Conservation (phyloP, 495 filamentous ascomycete species). For the Aspergillus saccharolyticus region DNA sequence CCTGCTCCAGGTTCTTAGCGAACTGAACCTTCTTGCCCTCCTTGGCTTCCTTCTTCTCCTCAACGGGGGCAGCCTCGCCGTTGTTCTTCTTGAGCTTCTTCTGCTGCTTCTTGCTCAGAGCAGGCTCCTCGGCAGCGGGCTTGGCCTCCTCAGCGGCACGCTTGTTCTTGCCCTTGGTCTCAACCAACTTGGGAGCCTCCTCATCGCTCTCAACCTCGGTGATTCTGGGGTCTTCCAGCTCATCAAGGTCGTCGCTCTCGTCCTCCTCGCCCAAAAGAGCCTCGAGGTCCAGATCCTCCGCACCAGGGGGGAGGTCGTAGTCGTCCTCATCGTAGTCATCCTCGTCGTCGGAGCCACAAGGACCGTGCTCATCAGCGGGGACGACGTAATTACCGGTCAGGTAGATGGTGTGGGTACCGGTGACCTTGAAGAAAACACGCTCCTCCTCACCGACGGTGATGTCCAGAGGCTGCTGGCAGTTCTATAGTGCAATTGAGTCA, state of each 20-base stretch:
- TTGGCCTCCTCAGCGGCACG: conserved; percentile 71
- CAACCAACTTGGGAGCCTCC: conserved; percentile 73
- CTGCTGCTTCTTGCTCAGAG: conserved; percentile 89
- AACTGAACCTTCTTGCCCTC: conserved; percentile 93
- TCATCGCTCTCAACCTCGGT: conserved; percentile 83
- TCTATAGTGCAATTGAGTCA: conserved; percentile 43
- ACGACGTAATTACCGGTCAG: conserved; percentile 94
- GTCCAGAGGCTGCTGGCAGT: conserved; percentile 92
- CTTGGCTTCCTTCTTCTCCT: conserved; percentile 50
- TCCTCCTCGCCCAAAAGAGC: conserved; percentile 58
- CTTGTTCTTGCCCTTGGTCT: conserved; percentile 80
- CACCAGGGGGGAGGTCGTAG: conserved; percentile 77
- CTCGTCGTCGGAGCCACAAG: conserved; percentile 27
- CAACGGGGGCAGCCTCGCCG: conserved; percentile 66
- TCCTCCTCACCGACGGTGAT: conserved; percentile 83
- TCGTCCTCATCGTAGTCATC: conserved; percentile 64
- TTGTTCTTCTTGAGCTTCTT: conserved; percentile 99
- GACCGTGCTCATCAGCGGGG: conserved; percentile 44
- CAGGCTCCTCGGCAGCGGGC: conserved; percentile 54
- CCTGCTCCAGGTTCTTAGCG: conserved; percentile 96
- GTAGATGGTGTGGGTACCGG: conserved; percentile 82
- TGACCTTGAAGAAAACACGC: conserved; percentile 83
- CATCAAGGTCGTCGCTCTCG: conserved; percentile 79
- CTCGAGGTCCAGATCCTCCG: conserved; percentile 55
- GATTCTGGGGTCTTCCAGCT: conserved; percentile 72